Evolutionary conservation across 2,329 filamentous ascomycete species (phyloP), one percentile per base, ranked within the genome.

Genomic region (Aspergillus nomiae): DNA sequence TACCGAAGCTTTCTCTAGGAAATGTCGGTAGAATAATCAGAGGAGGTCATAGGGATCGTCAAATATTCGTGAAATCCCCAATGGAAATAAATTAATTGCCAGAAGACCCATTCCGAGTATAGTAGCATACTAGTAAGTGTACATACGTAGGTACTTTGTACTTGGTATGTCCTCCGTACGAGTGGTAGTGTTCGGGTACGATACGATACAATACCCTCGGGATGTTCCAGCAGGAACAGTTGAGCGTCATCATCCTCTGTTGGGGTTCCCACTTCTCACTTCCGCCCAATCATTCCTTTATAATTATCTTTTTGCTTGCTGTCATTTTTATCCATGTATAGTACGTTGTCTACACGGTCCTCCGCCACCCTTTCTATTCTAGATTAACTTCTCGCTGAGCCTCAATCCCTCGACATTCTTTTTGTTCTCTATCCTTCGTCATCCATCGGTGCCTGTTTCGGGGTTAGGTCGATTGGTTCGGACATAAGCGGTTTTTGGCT

Each of bases 401-500:
- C 48, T 30, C 48, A 51, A 51, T 34, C n/a, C 48, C 9, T 30
- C 19, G 2, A 21, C 21, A 36, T 54, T 54, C n/a, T 38, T 21
- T 55, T 21, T 38, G 5, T 55, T 26, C 34, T 26, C 21, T 32
- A 2, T n/a, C 14, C n/a, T 36, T 54, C n/a, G 28, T 54, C 28
- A 10, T 54, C 30, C 19, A 12, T 34, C n/a, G 32, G 24, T 38
- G 30, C n/a, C 51, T 55, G 12, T n/a, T 26, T 55, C 51, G 51
- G 51, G 34, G 51, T 38, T 55, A 55, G 30, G 7, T 36, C 30
- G 19, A 55, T 56, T 53, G 63, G 54, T 46, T 63, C 69, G 69
- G 69, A 64, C 65, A 63, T 70, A 69, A 69, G 56, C 67, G 69
- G 69, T 62, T 61, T 70, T 70, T 66, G 62, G 63, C 64, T 57